Base-by-base conservation (phyloP, 2,329 filamentous ascomycete genomes). In the Sporothrix dimorphospora region DNA sequence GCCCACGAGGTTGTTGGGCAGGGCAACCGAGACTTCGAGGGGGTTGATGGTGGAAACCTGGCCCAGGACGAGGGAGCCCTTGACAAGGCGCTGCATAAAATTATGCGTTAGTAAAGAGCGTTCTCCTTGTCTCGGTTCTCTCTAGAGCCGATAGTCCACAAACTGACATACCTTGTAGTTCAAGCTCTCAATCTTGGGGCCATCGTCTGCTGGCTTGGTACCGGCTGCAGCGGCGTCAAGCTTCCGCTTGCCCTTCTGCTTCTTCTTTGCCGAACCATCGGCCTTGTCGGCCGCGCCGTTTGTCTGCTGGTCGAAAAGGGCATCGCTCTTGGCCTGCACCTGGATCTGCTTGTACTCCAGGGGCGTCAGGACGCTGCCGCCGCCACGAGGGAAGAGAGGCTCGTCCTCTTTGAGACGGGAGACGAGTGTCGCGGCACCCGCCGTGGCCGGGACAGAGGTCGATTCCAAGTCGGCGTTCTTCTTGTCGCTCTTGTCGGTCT, bases 321-420 rank as follows among this genome's bases (percentile, higher is more conserved):
- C 96, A 84, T 99, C 96, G 77, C 92, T 91, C 79, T 92, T 96
- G 61, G 96, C 96, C 81, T 98, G 92, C 72, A 97, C 91, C 78
- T 96, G 92, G 75, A 99, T 98, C 82, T 98, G 94, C 83, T 97
- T 98, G 80, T 97, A 92, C 81, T 99, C 96, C 69, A 99, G 85
- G 24, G 96, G 94, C 1, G 96, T 98, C 79, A 99, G 84, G 69
- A 97, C 87, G 79, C 93, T 97, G 70, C 90, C 95, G 57, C 96
- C 97, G 71, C 96, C 96, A 86, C 96, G 90, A 76, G 96, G 95
- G 78, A 99, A 99, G 59, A 95, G 86, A 45, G 91, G 90, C 79
- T 98, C 96, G 76, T 98, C 96, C 76, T 96, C 91, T 80, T 87
- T 89, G 68, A 88, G 79, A 12, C 83, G 79, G 49, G 86, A 85